phyloP scores from a whole-genome alignment of 1,284 basidiomycete genomes.

The Chondrostereum purpureum region DNA sequence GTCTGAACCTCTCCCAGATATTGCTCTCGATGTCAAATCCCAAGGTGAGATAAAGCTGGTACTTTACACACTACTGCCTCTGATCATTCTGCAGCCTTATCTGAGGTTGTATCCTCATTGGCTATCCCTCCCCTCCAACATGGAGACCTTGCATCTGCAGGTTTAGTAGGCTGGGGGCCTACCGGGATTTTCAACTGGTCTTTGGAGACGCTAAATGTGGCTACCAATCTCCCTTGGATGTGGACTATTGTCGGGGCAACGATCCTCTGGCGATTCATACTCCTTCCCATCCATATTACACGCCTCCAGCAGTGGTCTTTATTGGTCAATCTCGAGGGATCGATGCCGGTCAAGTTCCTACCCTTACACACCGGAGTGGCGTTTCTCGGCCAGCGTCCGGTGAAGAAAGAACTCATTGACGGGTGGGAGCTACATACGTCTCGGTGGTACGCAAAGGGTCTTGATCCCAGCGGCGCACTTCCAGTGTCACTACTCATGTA shows the following conservation, averaged over 20 bases:
- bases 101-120: slow-evolving; percentile 1
- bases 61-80: no score
- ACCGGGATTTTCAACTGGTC: slow-evolving; percentile 58
- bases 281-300: slow-evolving; percentile 68
- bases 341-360: slow-evolving; percentile 23
- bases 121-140: slow-evolving; percentile 48
- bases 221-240: slow-evolving; percentile 81
- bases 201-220: slow-evolving; percentile 70
- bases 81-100: background rate
- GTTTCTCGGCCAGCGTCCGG: slow-evolving; percentile 46
- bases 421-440: background rate
- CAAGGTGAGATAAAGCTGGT: background rate
- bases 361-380: slow-evolving; percentile 34
- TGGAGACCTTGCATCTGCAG: slow-evolving; percentile 76
- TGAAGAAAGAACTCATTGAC: slow-evolving; percentile 34
- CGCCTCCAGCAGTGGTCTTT: slow-evolving; percentile 63
- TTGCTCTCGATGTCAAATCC: background rate
- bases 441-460: background rate
- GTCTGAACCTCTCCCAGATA: no score
- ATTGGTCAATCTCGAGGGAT: slow-evolving; percentile 45
- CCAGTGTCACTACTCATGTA: slow-evolving; percentile 54
- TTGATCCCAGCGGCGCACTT: slow-evolving; percentile 48
- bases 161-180: slow-evolving; percentile 57
- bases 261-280: slow-evolving; percentile 57
- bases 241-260: slow-evolving; percentile 74